Conservation (phyloP, 169 alveolate genomes). For the Plasmodium billcollinsi region DNA sequence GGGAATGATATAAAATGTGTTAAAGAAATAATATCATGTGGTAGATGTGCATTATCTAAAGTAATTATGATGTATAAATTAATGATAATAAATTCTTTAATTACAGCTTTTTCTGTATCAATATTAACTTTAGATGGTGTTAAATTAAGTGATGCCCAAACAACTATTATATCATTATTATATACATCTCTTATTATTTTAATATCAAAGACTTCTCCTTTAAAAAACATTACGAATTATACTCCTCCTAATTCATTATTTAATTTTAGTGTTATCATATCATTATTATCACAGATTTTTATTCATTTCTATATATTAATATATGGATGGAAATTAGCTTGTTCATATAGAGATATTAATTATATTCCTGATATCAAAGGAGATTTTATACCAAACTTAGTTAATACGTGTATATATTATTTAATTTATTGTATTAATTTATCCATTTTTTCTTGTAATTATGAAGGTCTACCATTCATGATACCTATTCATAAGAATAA, state of each 20-base stretch:
- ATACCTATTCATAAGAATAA: constrained; percentile 85
- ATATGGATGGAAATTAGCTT: constrained; percentile 88
- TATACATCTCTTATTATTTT: constrained; percentile 83
- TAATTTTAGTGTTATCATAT: constrained; percentile 77
- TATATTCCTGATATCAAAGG: constrained; percentile 87
- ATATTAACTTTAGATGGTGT: constrained; percentile 97
- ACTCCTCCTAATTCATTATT: constrained; percentile 82
- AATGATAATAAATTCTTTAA: constrained; percentile 94
- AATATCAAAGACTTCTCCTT: constrained; percentile 83
- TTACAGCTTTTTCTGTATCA: constrained; percentile 95
- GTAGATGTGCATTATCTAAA: constrained; percentile 96
- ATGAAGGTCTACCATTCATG: constrained; percentile 92
- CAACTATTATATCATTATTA: constrained; percentile 89
- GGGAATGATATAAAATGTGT: constrained; percentile 93
- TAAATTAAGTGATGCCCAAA: constrained; percentile 97
- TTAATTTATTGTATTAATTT: constrained; percentile 86
- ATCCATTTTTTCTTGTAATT: constrained; percentile 89
- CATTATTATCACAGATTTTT: constrained; percentile 84
- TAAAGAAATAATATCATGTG: constrained; percentile 92
- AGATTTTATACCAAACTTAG: constrained; percentile 89
- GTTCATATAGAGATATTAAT: constrained; percentile 57
- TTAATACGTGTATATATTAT: constrained; percentile 90
- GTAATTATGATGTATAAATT: constrained; percentile 97
- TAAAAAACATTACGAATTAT: constrained; percentile 75
- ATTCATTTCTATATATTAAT: constrained; percentile 85